These are phyloP conservation scores for Pseudogymnoascus sp. DNA, from an alignment of 2,329 filamentous ascomycete genomes.

Conservation along the genomic window DNA sequence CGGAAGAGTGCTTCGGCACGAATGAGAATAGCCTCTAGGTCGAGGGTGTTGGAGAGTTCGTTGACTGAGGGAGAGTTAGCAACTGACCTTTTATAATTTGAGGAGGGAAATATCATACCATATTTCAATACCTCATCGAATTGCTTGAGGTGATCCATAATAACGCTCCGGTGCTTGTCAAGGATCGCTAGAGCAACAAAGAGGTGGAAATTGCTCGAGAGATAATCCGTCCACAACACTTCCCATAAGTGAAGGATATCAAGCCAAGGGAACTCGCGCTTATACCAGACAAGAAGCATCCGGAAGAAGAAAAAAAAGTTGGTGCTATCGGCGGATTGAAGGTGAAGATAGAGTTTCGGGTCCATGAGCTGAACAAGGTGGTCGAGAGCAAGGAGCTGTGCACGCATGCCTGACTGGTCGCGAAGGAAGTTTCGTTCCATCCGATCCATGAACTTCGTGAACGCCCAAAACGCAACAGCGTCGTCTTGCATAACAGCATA, in stretches of 20 bases:
- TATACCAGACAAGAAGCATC: conserved; percentile 98
- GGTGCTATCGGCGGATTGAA: conserved; percentile 84
- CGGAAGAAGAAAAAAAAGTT: conserved; percentile 99
- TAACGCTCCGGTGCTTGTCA: conserved; percentile 92
- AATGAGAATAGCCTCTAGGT: conserved; percentile 76
- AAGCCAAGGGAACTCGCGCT: conserved; percentile 86
- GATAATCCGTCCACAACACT: conserved; percentile 83
- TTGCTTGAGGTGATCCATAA: conserved; percentile 86
- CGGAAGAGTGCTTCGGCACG: conserved; percentile 83
- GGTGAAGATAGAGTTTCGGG: conserved; percentile 82
- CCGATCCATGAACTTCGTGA: conserved; percentile 90
- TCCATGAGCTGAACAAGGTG: conserved; percentile 96
- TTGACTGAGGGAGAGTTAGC: conserved; percentile 55
- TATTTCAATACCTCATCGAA: conserved; percentile 99
- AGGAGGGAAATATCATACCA: conserved; percentile 42
- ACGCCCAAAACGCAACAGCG: conserved; percentile 92
- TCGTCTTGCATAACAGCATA: conserved; percentile 98
- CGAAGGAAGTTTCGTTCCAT: conserved; percentile 97
- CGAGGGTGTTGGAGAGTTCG: conserved; percentile 87
- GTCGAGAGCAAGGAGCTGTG: conserved; percentile 82
- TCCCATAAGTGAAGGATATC: conserved; percentile 90
- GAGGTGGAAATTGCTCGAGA: conserved; percentile 83
- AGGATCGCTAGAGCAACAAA: conserved; percentile 91
- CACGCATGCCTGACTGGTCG: conserved; percentile 92
- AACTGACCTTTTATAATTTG: background rate